Evolutionary conservation across 495 filamentous ascomycete species (phyloP).

Genomic region (Penicillium taxi): DNA sequence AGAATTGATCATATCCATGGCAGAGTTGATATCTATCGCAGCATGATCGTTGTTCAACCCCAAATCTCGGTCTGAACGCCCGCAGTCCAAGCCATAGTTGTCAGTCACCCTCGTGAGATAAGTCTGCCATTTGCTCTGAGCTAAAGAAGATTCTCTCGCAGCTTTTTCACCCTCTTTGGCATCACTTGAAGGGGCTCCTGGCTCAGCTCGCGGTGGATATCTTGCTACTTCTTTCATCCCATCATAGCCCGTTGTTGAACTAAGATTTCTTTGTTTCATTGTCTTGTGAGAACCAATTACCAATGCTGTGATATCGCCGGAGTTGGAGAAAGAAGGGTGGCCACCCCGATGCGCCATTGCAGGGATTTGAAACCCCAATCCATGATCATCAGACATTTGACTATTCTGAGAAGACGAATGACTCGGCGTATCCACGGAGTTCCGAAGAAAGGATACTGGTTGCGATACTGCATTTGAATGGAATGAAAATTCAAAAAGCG

Average conservation of each 20-base stretch:
- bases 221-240: background rate
- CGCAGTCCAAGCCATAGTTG: slow-evolving; percentile 60
- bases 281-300: slow-evolving; percentile 3
- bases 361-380: background rate
- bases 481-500: slow-evolving; percentile 26
- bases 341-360: slow-evolving; percentile 1
- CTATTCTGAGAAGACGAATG: slow-evolving; percentile 8
- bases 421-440: slow-evolving; percentile 14
- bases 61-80: slow-evolving; percentile 58
- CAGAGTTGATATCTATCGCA: slow-evolving; percentile 39
- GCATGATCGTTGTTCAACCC: slow-evolving; percentile 62
- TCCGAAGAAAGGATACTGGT: slow-evolving; percentile 32
- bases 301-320: slow-evolving; percentile 1
- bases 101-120: slow-evolving; percentile 37
- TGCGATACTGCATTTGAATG: slow-evolving; percentile 26
- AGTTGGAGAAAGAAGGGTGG: background rate
- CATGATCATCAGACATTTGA: slow-evolving; percentile 6
- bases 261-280: background rate
- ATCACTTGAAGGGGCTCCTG: slow-evolving; percentile 2
- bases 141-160: slow-evolving; percentile 11
- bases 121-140: slow-evolving; percentile 33
- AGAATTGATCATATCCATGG: slow-evolving; percentile 23
- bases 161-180: slow-evolving; percentile 4
- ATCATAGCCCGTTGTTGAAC: slow-evolving; percentile 2
- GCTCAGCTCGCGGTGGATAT: slow-evolving; percentile 3